Conservation (phyloP, 148 eudicot genomes). For the Rhododendron vialii region DNA sequence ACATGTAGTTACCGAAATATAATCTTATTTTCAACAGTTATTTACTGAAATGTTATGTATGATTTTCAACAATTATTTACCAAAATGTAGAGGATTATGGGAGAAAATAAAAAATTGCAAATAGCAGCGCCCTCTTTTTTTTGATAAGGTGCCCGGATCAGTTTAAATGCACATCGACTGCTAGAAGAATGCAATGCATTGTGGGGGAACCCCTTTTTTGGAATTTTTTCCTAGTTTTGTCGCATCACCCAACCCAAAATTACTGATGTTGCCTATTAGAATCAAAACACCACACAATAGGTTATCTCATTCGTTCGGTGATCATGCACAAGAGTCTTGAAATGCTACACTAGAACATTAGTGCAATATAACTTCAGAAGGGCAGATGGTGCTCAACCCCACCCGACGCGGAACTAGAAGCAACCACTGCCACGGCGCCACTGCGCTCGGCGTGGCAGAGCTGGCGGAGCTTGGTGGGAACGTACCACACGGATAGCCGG, state of each 20-base stretch:
- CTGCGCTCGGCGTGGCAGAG: conserved; percentile 83
- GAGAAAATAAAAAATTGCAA: no score
- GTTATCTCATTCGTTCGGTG: background rate
- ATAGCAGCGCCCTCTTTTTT: no score
- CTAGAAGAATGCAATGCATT: background rate
- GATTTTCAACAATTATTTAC: no score
- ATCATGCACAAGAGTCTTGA: background rate
- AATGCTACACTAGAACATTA: background rate
- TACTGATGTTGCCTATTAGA: background rate
- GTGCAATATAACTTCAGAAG: background rate
- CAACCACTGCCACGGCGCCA: conserved; percentile 9
- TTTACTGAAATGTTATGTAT: no score
- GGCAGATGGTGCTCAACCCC: conserved; percentile 7
- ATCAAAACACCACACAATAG: background rate
- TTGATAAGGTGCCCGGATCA: no score
- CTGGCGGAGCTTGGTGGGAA: conserved; percentile 91
- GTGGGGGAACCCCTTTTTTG: background rate
- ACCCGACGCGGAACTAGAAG: conserved; percentile 16
- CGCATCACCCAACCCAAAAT: background rate
- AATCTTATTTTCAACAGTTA: no score
- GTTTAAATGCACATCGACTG: background rate
- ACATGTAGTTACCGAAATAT: no score
- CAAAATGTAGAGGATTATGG: no score
- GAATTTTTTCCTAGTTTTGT: background rate
- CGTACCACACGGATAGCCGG: conserved; percentile 82